Conservation (phyloP, 768 basidiomycete species). For the Cyclocybe cylindracea region DNA sequence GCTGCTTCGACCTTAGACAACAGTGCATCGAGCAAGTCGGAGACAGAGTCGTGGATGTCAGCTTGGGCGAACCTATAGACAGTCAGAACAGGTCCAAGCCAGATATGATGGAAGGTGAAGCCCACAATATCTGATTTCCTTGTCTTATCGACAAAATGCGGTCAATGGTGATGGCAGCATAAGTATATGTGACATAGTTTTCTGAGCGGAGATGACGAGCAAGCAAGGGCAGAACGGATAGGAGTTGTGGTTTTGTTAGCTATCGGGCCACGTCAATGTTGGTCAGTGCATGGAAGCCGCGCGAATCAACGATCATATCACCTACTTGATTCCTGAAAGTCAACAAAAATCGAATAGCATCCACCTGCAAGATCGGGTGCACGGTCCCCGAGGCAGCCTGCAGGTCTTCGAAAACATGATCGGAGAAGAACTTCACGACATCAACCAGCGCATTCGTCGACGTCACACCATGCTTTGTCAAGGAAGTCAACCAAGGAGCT, state of each 20-base stretch:
- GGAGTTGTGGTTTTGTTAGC: constrained; percentile 89
- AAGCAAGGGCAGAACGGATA: constrained; percentile 87
- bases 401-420: constrained; percentile 87
- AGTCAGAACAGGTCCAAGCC: constrained; percentile 4
- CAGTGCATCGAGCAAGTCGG: constrained; percentile 67
- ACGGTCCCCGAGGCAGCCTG: constrained; percentile 65
- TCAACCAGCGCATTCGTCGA: constrained; percentile 91
- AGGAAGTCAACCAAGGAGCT: constrained; percentile 3
- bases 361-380: constrained; percentile 91
- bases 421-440: constrained; percentile 93
- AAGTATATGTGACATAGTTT: constrained; percentile 93
- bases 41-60: constrained; percentile 85
- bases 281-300: background rate
- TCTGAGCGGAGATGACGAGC: constrained; percentile 77
- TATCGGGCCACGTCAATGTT: constrained; percentile 34
- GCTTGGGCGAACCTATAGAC: constrained; percentile 75
- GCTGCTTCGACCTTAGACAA: constrained; percentile 79
- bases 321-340: constrained; percentile 94
- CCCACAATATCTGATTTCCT: constrained; percentile 72
- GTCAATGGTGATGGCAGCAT: constrained; percentile 98
- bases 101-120: constrained; percentile 5
- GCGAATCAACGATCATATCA: constrained; percentile 10
- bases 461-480: constrained; percentile 81
- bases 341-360: constrained; percentile 92
- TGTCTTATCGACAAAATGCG: constrained; percentile 90